phyloP scores from a whole-genome alignment of 331 rosid genomes.

The Pyracantha coccinea region DNA sequence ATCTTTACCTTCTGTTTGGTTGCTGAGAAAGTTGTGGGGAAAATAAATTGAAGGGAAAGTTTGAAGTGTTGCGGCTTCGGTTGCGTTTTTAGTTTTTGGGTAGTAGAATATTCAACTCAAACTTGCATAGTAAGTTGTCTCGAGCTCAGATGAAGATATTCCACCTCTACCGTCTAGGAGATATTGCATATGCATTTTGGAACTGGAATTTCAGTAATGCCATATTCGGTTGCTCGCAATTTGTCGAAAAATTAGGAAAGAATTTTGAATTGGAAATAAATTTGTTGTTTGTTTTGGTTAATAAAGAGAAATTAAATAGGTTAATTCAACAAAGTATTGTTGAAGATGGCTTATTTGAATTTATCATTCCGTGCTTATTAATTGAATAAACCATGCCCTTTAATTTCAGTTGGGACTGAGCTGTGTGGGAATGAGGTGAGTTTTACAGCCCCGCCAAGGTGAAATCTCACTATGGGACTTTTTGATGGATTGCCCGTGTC shows the following conservation, averaged over 20 bases:
- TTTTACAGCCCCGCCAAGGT: conserved; percentile 26
- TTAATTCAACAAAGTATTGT: not conserved
- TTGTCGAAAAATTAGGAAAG: not conserved
- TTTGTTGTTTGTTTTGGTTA: not conserved
- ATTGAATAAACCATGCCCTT: not conserved
- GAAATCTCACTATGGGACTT: conserved; percentile 61
- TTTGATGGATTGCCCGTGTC: conserved; percentile 89
- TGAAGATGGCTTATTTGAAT: not conserved
- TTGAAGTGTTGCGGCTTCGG: not conserved
- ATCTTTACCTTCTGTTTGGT: not conserved
- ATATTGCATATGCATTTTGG: not conserved
- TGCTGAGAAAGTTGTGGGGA: not conserved
- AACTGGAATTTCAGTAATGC: not conserved
- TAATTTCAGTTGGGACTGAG: conserved; percentile 19
- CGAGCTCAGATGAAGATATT: not conserved
- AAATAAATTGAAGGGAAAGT: not conserved
- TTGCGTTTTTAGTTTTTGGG: not conserved
- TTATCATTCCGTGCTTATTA: not conserved
- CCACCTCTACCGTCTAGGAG: not conserved
- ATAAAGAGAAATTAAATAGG: not conserved
- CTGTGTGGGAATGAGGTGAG: conserved; percentile 30
- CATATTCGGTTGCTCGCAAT: not conserved
- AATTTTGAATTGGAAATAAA: not conserved
- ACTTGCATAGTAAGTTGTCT: not conserved
- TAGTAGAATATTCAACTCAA: not conserved